Evolutionary conservation across 176 grass and related monocot genomes (phyloP).

Genomic region (Saccharum spontaneum): DNA sequence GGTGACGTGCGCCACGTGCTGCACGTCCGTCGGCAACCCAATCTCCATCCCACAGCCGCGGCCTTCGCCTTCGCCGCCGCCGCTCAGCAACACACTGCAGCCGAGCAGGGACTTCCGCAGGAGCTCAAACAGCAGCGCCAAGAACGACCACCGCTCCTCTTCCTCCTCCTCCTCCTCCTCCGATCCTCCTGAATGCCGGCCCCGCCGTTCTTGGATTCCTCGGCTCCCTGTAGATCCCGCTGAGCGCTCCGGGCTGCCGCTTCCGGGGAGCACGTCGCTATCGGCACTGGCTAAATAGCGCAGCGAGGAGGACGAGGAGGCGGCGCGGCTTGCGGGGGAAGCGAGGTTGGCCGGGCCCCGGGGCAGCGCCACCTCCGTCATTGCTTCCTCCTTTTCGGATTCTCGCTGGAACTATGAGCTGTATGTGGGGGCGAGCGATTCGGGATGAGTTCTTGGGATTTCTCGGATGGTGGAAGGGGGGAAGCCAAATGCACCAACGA

Average conservation of each 20-base stretch:
- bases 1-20: constrained; percentile 91
- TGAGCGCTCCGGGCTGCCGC: constrained; percentile 5
- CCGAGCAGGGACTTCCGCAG: constrained; percentile 71
- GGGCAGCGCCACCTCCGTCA: constrained; percentile 64
- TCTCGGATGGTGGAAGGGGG: constrained; percentile 27
- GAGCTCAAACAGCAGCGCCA: constrained; percentile 72
- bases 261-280: constrained; percentile 44
- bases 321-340: constrained; percentile 46
- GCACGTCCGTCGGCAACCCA: constrained; percentile 83
- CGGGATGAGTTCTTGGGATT: constrained; percentile 25
- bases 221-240: constrained; percentile 29
- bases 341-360: constrained; percentile 51
- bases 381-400: constrained; percentile 23
- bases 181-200: constrained; percentile 12
- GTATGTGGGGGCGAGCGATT: background rate
- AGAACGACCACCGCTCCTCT: constrained; percentile 68
- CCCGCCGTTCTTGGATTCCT: too few relatives aligned
- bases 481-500: constrained; percentile 32
- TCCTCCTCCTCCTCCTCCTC: constrained; percentile 39
- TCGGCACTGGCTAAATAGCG: constrained; percentile 42
- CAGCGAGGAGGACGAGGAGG: constrained; percentile 16
- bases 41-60: constrained; percentile 73
- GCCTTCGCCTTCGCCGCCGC: background rate
- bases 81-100: constrained; percentile 50
- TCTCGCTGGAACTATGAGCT: constrained; percentile 21